Conservation (phyloP, 192 early-diverging fungal genomes). For the Entomortierella parvispora region DNA sequence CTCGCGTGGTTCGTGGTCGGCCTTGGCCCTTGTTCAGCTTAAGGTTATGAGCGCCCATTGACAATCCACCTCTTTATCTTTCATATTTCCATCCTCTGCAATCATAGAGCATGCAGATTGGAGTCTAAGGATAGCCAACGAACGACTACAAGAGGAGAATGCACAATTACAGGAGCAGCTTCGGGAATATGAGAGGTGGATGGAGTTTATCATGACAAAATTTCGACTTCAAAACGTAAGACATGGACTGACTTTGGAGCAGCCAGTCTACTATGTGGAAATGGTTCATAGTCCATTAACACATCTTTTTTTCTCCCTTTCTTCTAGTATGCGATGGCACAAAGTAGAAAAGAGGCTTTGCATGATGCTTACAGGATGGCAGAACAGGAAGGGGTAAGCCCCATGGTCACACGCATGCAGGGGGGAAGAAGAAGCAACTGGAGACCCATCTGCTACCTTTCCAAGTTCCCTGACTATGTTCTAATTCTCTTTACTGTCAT, state of each 20-base stretch:
- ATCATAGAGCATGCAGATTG: constrained; percentile 37
- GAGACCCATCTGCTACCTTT: background rate
- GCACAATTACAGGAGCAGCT: constrained; percentile 45
- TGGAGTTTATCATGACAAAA: constrained; percentile 50
- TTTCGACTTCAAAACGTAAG: constrained; percentile 48
- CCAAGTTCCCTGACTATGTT: too few relatives aligned
- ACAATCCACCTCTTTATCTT: background rate
- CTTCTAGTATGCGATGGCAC: constrained; percentile 42
- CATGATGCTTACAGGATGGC: constrained; percentile 48
- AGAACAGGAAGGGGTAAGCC: constrained; percentile 44
- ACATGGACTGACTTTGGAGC: background rate
- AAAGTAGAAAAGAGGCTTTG: constrained; percentile 50
- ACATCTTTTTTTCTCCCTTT: background rate
- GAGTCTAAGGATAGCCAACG: constrained; percentile 42
- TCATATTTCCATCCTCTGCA: background rate
- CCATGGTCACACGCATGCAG: too few relatives aligned
- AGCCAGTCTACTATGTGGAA: background rate
- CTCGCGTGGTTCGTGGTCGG: background rate
- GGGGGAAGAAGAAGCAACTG: background rate
- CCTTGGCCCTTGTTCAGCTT: background rate
- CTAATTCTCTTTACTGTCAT: background rate
- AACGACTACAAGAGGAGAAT: constrained; percentile 43
- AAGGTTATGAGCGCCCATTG: background rate
- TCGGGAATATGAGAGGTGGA: constrained; percentile 43
- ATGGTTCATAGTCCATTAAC: background rate